Evolutionary conservation across 148 eudicot genomes (phyloP), one percentile per base, ranked within the genome.

Genomic region (Rhododendron simsii): DNA sequence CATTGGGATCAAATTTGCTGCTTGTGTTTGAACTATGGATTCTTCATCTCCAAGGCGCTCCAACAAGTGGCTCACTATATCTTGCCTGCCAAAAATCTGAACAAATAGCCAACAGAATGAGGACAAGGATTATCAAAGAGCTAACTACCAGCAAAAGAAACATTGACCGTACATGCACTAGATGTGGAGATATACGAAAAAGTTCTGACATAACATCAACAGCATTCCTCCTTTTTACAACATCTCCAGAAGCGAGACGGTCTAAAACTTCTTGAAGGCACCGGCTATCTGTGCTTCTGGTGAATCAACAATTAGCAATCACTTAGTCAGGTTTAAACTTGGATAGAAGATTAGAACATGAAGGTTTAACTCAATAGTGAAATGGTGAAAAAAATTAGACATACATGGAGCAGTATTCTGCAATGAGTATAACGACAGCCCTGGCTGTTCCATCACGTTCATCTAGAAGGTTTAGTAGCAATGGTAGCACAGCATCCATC

Each of bases 371-470:
- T 30, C 57, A 53, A 73, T 41, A 37, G 47, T 16, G 28, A 80
- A 53, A 41, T n/a, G 41, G 53, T 45, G 26, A 28, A 79, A 84
- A 35, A 41, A 21, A 18, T 0, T 50, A 67, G 35, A 59, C 80
- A 84, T 92, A 94, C 98, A 88, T 83, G 82, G 93, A 92, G 87
- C 94, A 92, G 89, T 88, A 91, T 84, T 95, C 96, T 30, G 95
- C 96, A 87, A 95, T 55, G 77, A 95, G 91, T 61, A 80, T 85
- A 55, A 91, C 91, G 79, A 91, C 91, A 82, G 98, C 95, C 89
- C 89, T 92, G 63, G 95, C 90, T 84, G 95, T 90, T 81, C 93
- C 92, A 90, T 93, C 96, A 16, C 89, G 89, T 65, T 93, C 93
- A 89, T 91, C 95, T 88, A 94, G 87, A 83, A 95, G 90, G 80